Percentiles rank a stretch among this genome's conserved stretches.
Evolutionary conservation across 345 rosid species (phyloP).

Genomic region (Firmiana major): DNA sequence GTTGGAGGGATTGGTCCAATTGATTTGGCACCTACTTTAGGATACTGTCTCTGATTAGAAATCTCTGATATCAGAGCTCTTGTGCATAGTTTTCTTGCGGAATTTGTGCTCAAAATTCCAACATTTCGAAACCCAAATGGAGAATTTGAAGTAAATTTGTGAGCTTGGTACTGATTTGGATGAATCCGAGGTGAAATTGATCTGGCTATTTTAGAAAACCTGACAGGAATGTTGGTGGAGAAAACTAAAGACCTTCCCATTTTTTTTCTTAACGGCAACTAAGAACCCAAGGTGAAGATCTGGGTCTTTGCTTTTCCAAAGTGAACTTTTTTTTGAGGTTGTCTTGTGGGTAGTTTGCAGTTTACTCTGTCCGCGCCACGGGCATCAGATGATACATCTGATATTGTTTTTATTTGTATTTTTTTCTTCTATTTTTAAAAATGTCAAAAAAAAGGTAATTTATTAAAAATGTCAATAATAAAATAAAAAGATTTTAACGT

Average conservation of each 20-base stretch:
- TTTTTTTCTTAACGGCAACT: not conserved
- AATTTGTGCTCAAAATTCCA: constrained; percentile 16
- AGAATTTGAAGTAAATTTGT: constrained; percentile 10
- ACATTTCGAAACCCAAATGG: constrained; percentile 25
- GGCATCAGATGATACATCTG: not conserved
- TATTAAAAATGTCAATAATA: too few species aligned
- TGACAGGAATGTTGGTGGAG: constrained; percentile 40
- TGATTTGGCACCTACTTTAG: constrained; percentile 57
- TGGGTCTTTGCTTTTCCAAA: not conserved
- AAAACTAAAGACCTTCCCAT: constrained; percentile 53
- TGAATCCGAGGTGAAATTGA: constrained; percentile 21
- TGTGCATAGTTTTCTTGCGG: constrained; percentile 16
- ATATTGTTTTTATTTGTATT: too few species aligned
- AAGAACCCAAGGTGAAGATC: not conserved
- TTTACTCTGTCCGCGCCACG: not conserved
- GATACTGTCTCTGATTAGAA: constrained; percentile 43
- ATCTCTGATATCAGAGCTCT: constrained; percentile 47
- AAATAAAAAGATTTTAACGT: too few species aligned
- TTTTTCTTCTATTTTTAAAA: too few species aligned
- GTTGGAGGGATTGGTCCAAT: constrained; percentile 63
- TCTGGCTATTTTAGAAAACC: constrained; percentile 35
- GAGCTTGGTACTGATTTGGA: constrained; percentile 25
- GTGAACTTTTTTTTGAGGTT: not conserved
- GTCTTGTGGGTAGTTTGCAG: not conserved
- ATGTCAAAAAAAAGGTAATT: too few species aligned